Percentiles rank a stretch among this genome's conserved stretches.
phyloP scores from a whole-genome alignment of 441 rosid genomes.

The Omphalea diandra region DNA sequence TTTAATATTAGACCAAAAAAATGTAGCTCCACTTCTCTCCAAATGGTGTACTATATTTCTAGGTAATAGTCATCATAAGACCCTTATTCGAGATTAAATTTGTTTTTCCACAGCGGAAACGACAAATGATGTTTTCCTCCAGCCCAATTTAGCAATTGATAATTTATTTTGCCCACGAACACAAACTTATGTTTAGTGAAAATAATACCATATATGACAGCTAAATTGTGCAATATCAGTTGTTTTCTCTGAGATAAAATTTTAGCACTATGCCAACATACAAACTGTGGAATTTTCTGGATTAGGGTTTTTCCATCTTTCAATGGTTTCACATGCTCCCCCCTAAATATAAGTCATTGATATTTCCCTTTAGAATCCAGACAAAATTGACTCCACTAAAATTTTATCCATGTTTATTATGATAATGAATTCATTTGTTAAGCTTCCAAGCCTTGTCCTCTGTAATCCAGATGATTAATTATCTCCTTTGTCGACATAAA shows the following conservation, averaged over 20 bases:
- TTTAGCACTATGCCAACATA: neutral
- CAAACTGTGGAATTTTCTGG: neutral
- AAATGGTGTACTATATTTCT: constrained; percentile 2
- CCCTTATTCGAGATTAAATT: neutral
- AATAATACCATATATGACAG: neutral
- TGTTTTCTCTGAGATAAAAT: no score
- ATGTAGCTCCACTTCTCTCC: neutral
- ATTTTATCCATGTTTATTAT: neutral
- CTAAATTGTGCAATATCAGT: no score
- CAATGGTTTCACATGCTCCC: neutral
- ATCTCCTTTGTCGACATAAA: neutral
- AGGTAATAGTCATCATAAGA: neutral
- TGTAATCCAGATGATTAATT: neutral
- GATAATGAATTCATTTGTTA: neutral
- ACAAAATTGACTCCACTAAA: neutral
- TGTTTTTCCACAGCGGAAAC: neutral
- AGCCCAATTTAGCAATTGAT: neutral
- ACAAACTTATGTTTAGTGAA: neutral
- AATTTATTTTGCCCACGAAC: neutral
- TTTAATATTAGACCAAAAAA: neutral
- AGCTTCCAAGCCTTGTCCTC: neutral
- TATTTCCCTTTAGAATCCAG: neutral
- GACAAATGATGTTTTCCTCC: neutral
- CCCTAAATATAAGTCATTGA: neutral
- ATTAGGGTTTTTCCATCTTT: neutral